phyloP scores from a whole-genome alignment of 2,329 filamentous ascomycete genomes.

The Colletotrichum sp. region DNA sequence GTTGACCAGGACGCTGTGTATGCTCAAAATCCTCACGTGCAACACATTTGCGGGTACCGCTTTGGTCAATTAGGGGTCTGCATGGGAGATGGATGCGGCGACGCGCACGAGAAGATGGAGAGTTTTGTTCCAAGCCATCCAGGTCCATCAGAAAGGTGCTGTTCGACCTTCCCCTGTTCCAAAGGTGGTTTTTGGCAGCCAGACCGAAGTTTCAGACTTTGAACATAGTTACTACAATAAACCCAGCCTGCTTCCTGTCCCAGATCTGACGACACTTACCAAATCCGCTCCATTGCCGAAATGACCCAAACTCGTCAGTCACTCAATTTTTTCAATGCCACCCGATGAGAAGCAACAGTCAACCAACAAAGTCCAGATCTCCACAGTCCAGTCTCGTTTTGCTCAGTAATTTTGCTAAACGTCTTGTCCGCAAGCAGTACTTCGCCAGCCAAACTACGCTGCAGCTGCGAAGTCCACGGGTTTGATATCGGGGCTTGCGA shows the following conservation, averaged over 20 bases:
- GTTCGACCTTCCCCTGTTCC: background rate
- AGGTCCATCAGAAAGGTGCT: background rate
- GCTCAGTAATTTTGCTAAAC: background rate
- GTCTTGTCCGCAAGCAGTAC: background rate
- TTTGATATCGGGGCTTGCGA: background rate
- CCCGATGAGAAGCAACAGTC: background rate
- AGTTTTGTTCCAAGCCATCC: background rate
- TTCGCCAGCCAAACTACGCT: background rate
- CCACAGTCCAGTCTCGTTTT: background rate
- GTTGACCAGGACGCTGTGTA: background rate
- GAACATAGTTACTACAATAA: background rate
- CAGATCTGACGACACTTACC: background rate
- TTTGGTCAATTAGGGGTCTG: background rate
- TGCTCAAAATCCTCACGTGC: background rate
- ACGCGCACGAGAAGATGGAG: background rate
- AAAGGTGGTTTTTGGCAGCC: background rate
- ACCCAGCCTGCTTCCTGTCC: background rate
- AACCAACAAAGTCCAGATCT: background rate
- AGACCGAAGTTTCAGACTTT: background rate
- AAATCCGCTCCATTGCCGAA: background rate
- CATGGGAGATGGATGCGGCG: background rate
- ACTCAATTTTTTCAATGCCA: background rate
- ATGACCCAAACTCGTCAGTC: background rate
- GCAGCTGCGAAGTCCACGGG: background rate
- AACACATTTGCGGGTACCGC: background rate